phyloP scores from a whole-genome alignment of 1,284 basidiomycete species.

The Kwoniella shivajii region DNA sequence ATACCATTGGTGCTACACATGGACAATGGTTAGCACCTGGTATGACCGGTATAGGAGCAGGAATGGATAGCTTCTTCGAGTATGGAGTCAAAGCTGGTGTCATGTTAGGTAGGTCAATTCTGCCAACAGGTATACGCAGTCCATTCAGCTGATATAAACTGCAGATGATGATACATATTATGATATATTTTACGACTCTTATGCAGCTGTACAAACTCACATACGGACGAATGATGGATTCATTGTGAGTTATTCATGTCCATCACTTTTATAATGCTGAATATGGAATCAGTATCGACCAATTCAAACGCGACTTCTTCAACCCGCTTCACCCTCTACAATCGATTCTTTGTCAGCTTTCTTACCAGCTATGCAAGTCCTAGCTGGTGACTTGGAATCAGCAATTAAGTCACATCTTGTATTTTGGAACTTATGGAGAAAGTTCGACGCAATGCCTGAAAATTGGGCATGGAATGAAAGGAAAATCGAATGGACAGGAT shows the following conservation, averaged over 20 bases:
- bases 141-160: not conserved
- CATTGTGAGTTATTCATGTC: constrained; percentile 63
- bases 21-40: constrained; percentile 62
- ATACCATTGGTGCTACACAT: constrained; percentile 74
- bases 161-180: constrained; percentile 82
- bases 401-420: constrained; percentile 82
- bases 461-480: constrained; percentile 78
- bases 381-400: constrained; percentile 84
- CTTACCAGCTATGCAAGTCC: constrained; percentile 65
- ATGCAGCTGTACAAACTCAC: constrained; percentile 84
- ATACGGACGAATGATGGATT: constrained; percentile 78
- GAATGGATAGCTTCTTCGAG: constrained; percentile 91
- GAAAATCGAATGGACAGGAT: constrained; percentile 74
- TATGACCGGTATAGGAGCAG: constrained; percentile 80
- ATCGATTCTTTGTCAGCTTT: constrained; percentile 57
- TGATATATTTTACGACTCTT: constrained; percentile 85
- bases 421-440: constrained; percentile 87
- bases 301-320: constrained; percentile 34
- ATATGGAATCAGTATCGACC: constrained; percentile 36
- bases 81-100: constrained; percentile 73
- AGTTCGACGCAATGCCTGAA: constrained; percentile 82
- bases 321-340: constrained; percentile 30
- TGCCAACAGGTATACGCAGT: constrained; percentile 10
- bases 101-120: constrained; percentile 67
- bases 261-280: not conserved